Base-by-base conservation (phyloP, 805 yeast genomes). In the Komagataella pseudopastoris region DNA sequence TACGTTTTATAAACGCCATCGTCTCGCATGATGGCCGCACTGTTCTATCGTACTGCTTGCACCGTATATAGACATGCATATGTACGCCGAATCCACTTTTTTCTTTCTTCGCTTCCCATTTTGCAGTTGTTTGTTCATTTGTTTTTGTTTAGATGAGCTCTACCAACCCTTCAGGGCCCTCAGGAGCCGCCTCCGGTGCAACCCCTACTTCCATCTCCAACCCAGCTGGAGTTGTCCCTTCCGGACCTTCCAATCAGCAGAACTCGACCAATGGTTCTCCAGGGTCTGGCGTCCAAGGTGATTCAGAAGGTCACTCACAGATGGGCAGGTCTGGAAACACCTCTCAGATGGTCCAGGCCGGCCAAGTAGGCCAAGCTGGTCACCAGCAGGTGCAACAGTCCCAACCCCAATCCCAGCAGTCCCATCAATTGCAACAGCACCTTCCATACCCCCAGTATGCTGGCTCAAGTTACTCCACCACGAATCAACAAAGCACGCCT, bases 321-420 rank as follows among this genome's bases (percentile, higher is more conserved):
- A 30, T 30, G 14, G 39, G 14, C 39, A 30, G 39, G 39, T 30
- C 39, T 30, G 39, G n/a, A 8, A 30, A 30, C 12, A 30, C 39
- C 39, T 30, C 39, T 5, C 39, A 30, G 39, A 20, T 20, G 20
- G 20, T 20, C 20, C 39, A 30, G 39, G 14, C 39, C 5, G 39
- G 39, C 39, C 39, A 30, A 14, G 6, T 30, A 30, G 39, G 39
- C 6, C 39, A 30, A 30, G 39, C 14, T 14, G 39, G 39, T 30
- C 39, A 30, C 51, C 50, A 49, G 47, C 46, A 49, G 46, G 39
- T 30, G 10, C 39, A 30, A 14, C 39, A 30, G 14, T 30, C 39
- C 10, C 39, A 30, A 14, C 39, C 39, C 4, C 39, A 30, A 8
- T 30, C 39, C 14, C 39, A 30, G 39, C 39, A 30, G 14, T 30